phyloP scores from a whole-genome alignment of 148 eudicot species.

The Dysphania ambrosioides region DNA sequence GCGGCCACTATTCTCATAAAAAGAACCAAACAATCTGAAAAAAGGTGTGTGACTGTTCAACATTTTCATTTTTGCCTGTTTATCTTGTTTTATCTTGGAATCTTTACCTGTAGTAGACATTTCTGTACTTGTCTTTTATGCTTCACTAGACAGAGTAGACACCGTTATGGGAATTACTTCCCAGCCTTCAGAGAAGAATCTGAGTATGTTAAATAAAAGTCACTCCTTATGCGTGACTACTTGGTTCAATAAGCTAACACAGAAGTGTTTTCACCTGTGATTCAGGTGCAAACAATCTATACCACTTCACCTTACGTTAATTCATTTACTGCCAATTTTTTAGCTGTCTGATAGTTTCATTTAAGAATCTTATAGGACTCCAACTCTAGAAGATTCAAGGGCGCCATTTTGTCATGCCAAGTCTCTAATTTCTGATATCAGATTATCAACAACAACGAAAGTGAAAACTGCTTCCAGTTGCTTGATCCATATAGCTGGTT shows the following conservation, averaged over 20 bases:
- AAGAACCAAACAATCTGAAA: constrained; percentile 57
- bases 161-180: background rate
- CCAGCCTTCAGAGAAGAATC: background rate
- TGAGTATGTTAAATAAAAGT: background rate
- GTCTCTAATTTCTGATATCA: background rate
- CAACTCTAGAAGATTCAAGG: background rate
- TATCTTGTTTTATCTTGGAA: background rate
- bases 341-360: background rate
- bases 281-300: background rate
- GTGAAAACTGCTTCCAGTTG: background rate
- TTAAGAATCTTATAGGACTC: background rate
- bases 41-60: constrained; percentile 49
- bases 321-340: background rate
- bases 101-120: background rate
- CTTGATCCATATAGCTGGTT: background rate
- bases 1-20: constrained; percentile 69
- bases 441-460: background rate
- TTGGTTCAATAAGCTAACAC: background rate
- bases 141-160: background rate
- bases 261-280: background rate
- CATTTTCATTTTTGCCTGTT: background rate
- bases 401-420: background rate
- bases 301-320: background rate
- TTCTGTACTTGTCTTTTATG: background rate
- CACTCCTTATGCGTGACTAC: background rate